A percentile compares a stretch with the other conserved stretches of the same genome.
These are phyloP conservation scores for Rhizophora apiculata DNA, from an alignment of 345 rosid genomes.

Conservation along the genomic window DNA sequence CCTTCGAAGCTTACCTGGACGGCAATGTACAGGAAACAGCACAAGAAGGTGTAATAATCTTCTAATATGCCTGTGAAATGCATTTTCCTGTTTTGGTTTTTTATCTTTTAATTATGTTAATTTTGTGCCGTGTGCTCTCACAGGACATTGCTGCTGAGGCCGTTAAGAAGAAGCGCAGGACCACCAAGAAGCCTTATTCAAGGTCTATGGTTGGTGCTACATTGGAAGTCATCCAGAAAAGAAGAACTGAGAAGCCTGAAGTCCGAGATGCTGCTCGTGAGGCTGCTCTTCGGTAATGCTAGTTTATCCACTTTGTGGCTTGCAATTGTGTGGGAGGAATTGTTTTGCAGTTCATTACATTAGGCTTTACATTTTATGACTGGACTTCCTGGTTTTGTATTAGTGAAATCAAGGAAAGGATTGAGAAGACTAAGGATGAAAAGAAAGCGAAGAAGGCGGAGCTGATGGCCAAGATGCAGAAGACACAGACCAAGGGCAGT, in stretches of 20 bases:
- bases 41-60: no score
- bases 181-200: no score
- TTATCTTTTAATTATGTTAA: no score
- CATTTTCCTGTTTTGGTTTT: no score
- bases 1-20: slow-evolving; percentile 39
- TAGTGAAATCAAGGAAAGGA: slow-evolving; percentile 76
- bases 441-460: slow-evolving; percentile 84
- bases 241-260: slow-evolving; percentile 64
- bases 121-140: not conserved
- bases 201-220: no score
- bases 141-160: slow-evolving; percentile 66
- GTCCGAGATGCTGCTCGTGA: no score
- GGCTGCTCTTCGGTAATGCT: slow-evolving; percentile 48
- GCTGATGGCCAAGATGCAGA: slow-evolving; percentile 48
- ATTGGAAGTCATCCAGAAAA: no score
- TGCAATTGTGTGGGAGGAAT: not conserved
- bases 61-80: no score
- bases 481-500: slow-evolving; percentile 44
- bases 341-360: not conserved
- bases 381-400: not conserved
- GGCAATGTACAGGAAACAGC: slow-evolving; percentile 36
- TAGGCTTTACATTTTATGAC: no score
- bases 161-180: slow-evolving; percentile 53
- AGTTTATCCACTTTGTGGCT: not conserved
- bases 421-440: slow-evolving; percentile 79